Conservation (phyloP, 2,329 filamentous ascomycete genomes). For the Tolypocladium capitatum region DNA sequence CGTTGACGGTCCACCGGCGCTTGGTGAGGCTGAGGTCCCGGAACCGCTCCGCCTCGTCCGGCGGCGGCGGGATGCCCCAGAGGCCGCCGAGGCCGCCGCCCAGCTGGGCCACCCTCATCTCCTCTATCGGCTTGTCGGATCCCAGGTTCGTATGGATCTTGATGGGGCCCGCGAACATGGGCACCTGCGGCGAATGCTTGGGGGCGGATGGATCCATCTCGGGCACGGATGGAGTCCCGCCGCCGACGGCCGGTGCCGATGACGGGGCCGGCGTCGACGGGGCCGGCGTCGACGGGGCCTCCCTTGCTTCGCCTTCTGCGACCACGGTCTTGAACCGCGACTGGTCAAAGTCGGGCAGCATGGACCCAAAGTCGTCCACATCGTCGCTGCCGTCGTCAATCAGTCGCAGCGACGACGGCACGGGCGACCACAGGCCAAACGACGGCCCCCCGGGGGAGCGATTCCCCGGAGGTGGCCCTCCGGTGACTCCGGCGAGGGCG, state of each 20-base stretch:
- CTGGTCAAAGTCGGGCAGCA: conserved; percentile 39
- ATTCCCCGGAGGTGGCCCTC: conserved; percentile 8
- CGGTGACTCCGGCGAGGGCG: conserved; percentile 5
- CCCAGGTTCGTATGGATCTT: conserved; percentile 19
- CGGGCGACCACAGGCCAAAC: conserved; percentile 21
- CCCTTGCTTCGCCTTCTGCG: conserved; percentile 1
- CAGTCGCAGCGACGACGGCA: conserved; percentile 27
- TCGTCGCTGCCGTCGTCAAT: conserved; percentile 34
- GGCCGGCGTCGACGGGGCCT: not conserved
- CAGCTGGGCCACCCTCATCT: conserved; percentile 19
- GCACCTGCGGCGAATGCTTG: conserved; percentile 11
- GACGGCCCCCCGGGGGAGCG: conserved; percentile 9
- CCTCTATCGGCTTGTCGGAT: conserved; percentile 17
- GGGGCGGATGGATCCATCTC: not conserved
- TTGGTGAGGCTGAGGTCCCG: conserved; percentile 34
- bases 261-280: not conserved
- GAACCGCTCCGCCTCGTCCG: conserved; percentile 30
- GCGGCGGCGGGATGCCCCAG: conserved; percentile 30
- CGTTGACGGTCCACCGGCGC: conserved; percentile 43
- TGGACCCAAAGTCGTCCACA: conserved; percentile 32
- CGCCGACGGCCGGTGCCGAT: conserved; percentile 3
- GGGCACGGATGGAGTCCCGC: not conserved
- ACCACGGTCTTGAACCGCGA: conserved; percentile 14
- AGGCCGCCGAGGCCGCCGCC: conserved; percentile 27
- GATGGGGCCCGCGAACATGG: conserved; percentile 21